Conservation (phyloP, 1,284 basidiomycete genomes). For the Irpex lacteus region DNA sequence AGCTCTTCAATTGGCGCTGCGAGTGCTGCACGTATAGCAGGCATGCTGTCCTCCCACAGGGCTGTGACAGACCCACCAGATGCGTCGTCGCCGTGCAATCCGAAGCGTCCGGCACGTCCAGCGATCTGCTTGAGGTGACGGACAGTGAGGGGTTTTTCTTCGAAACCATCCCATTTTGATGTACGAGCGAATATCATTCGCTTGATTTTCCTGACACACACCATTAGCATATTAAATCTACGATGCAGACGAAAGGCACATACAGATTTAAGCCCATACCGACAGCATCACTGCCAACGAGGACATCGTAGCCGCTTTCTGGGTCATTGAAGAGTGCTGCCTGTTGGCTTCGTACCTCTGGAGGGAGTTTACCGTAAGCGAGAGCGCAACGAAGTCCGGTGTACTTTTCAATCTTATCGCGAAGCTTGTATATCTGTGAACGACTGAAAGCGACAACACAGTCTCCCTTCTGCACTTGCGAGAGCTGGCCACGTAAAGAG, state of each 20-base stretch:
- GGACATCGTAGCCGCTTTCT: constrained; percentile 75
- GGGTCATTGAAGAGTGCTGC: constrained; percentile 86
- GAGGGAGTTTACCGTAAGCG: constrained; percentile 87
- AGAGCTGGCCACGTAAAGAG: constrained; percentile 65
- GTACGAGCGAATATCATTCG: constrained; percentile 84
- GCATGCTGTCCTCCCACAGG: constrained; percentile 64
- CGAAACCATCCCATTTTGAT: constrained; percentile 70
- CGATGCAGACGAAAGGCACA: constrained; percentile 29
- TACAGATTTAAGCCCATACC: constrained; percentile 97
- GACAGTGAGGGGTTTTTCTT: constrained; percentile 54
- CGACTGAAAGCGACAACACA: constrained; percentile 91
- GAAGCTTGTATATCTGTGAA: constrained; percentile 75
- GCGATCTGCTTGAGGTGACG: constrained; percentile 96
- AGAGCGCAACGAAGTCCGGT: constrained; percentile 82
- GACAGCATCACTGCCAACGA: constrained; percentile 91
- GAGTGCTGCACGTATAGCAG: constrained; percentile 50
- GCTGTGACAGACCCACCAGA: constrained; percentile 76
- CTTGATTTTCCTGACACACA: constrained; percentile 75
- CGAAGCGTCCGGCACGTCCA: constrained; percentile 92
- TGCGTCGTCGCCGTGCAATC: constrained; percentile 53
- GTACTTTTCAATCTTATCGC: constrained; percentile 65
- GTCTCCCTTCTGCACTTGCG: constrained; percentile 76
- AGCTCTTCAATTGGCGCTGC: constrained; percentile 35
- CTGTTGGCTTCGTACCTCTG: constrained; percentile 87
- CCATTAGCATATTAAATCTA: constrained; percentile 2